phyloP scores from a whole-genome alignment of 345 rosid species.

The Conringia planisiliqua region DNA sequence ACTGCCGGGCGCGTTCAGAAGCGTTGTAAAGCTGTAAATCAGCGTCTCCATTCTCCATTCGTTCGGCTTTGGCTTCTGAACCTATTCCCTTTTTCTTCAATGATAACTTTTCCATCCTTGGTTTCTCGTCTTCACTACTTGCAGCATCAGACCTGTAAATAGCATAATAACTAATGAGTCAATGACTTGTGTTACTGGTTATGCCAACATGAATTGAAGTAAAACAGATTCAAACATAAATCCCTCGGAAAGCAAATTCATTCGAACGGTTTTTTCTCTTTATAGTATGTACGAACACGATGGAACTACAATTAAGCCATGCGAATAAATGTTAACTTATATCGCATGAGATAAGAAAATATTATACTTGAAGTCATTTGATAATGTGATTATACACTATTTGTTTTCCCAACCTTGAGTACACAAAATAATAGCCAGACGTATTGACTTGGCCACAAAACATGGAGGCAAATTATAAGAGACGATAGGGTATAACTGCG shows the following conservation, averaged over 20 bases:
- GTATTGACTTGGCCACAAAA: constrained; percentile 2
- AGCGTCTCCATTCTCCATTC: constrained; percentile 64
- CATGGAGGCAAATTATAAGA: background rate
- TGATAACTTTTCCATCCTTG: constrained; percentile 73
- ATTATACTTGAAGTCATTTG: background rate
- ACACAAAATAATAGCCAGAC: background rate
- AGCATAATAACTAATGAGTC: constrained; percentile 13
- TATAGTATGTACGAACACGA: background rate
- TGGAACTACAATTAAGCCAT: background rate
- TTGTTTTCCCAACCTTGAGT: background rate
- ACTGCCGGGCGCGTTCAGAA: constrained; percentile 75
- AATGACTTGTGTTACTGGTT: constrained; percentile 4
- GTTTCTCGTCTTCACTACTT: constrained; percentile 61
- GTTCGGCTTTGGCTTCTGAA: constrained; percentile 86
- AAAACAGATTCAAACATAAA: background rate
- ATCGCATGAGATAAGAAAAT: background rate
- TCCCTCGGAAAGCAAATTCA: background rate
- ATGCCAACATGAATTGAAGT: background rate
- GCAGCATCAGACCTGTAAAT: constrained; percentile 42
- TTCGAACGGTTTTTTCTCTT: background rate
- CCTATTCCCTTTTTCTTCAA: constrained; percentile 88
- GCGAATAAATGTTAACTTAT: background rate
- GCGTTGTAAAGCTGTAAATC: constrained; percentile 72
- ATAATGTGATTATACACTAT: background rate
- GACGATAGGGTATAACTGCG: background rate